Base-by-base conservation (phyloP, 2,329 filamentous ascomycete species). In the Neobulgaria alba region DNA sequence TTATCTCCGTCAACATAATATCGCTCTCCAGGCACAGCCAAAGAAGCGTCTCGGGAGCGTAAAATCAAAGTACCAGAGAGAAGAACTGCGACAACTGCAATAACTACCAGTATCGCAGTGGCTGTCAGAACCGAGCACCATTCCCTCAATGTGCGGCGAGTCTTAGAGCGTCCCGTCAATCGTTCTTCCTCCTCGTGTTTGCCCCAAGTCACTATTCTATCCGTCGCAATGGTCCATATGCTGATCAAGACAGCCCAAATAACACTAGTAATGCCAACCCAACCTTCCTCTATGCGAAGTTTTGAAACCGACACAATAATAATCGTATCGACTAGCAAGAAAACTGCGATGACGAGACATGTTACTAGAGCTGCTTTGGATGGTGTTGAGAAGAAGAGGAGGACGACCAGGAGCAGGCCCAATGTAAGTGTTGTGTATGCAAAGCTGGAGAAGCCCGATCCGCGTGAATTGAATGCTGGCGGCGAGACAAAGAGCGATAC, bases 161-260 rank as follows among this genome's bases (percentile, higher is more conserved):
- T 87, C 66, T 98, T 90, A 20, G 83, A 76, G 10, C 90, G 82
- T 9, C 92, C 92, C 0, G 90, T 96, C 15, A 96, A 68, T 18
- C 92, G 79, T 60, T 95, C 82, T 60, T 98, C 92, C 61, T 96
- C 92, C 55, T 95, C 87, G 1, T 71, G 72, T 63, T 96, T 96
- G 42, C 90, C 92, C 83, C 87, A 94, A 55, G 83, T 75, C 7
- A 98, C 92, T 3, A 85, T 79, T 35, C 82, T 74, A 57, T 95
- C 90, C 5, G 82, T 85, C 7, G 82, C 55, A 15, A 95, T 69
- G 17, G 83, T 83, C 78, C 87, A 96, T 2, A 84, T 61, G 26
- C 82, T 75, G 58, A 94, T 85, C 33, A 92, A 50, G 2, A 87
- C 69, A 14, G 86, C 85, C 89, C 85, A 95, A 12, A 86, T 65